Base-by-base conservation (phyloP, 345 rosid genomes). In the Kernera saxatilis region DNA sequence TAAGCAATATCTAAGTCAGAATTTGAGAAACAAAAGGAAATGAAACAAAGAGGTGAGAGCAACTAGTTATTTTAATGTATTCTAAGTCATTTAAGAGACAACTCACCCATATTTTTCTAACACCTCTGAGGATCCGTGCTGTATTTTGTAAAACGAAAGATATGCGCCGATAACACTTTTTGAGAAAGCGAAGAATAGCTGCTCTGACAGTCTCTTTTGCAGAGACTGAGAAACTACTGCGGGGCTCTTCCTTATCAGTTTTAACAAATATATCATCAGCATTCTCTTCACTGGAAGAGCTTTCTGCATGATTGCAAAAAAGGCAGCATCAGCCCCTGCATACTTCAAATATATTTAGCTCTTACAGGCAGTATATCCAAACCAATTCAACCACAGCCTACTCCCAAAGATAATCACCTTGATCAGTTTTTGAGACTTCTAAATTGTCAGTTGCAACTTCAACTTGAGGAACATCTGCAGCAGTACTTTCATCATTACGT, bases 71-170 rank as follows among this genome's bases (percentile, higher is more conserved):
- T 29, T 26, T 52, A 14, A 32, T 32, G 52, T 10, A 51, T 10
- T 51, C 25, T 13, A 54, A 36, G 59, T 23, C 52, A 53, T 39
- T 9, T n/a, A 43, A 37, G 43, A 62, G 53, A 61, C 13, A 46
- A 82, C 95, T 84, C 84, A 94, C 98, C 97, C 91, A 88, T 69
- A 88, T 58, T 81, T 84, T 90, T 78, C 72, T 78, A 58, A 87
- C 71, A 75, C 83, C 78, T 61, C 80, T 69, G 23, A 83, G 52
- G 25, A 89, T 73, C 77, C 78, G 91, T 79, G 77, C 44, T 40
- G 77, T 72, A 51, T 81, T 75, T 66, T 79, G 83, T 86, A 93
- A 81, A 72, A 89, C 64, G 57, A 85, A 88, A 58, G 85, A 87
- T 66, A 89, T 72, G 78, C 93, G 92, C 79, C 86, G 82, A 49